phyloP scores from a whole-genome alignment of 805 yeast species.

The Candida succiphila region DNA sequence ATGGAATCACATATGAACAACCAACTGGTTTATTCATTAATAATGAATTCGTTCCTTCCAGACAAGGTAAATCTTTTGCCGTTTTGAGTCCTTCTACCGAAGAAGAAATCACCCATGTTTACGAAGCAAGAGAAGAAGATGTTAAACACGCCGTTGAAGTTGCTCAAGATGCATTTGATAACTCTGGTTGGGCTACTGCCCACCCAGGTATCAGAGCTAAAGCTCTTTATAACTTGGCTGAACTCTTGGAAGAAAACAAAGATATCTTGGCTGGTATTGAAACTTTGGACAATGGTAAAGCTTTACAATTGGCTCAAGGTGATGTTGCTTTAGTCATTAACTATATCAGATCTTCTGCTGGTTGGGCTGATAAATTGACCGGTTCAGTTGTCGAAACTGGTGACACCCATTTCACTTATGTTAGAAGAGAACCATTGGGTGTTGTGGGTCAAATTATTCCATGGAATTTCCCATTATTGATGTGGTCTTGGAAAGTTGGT shows the following conservation, averaged over 20 bases:
- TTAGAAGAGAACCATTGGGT: slow-evolving; percentile 85
- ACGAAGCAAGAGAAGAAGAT: slow-evolving; percentile 72
- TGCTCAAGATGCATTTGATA: slow-evolving; percentile 69
- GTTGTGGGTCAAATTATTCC: slow-evolving; percentile 95
- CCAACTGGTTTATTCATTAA: slow-evolving; percentile 55
- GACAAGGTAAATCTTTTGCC: slow-evolving; percentile 47
- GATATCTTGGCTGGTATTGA: slow-evolving; percentile 74
- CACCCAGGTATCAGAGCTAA: slow-evolving; percentile 63
- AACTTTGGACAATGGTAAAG: slow-evolving; percentile 84
- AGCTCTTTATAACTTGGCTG: slow-evolving; percentile 64
- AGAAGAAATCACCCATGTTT: slow-evolving; percentile 56
- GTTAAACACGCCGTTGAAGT: slow-evolving; percentile 81
- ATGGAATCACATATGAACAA: slow-evolving; percentile 44
- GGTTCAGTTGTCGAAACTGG: slow-evolving; percentile 77
- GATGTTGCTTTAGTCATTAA: slow-evolving; percentile 64
- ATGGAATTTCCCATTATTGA: slow-evolving; percentile 92
- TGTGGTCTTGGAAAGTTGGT: slow-evolving; percentile 92
- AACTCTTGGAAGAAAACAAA: slow-evolving; percentile 59
- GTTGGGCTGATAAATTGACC: slow-evolving; percentile 80
- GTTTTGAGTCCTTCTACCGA: slow-evolving; percentile 64
- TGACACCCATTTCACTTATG: slow-evolving; percentile 59
- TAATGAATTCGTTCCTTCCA: slow-evolving; percentile 50
- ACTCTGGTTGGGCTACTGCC: slow-evolving; percentile 55
- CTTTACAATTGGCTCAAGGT: slow-evolving; percentile 57
- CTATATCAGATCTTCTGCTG: slow-evolving; percentile 78